Evolutionary conservation across 225 moss, liverwort and hornwort genomes (phyloP).

Genomic region (Lunularia cruciata): DNA sequence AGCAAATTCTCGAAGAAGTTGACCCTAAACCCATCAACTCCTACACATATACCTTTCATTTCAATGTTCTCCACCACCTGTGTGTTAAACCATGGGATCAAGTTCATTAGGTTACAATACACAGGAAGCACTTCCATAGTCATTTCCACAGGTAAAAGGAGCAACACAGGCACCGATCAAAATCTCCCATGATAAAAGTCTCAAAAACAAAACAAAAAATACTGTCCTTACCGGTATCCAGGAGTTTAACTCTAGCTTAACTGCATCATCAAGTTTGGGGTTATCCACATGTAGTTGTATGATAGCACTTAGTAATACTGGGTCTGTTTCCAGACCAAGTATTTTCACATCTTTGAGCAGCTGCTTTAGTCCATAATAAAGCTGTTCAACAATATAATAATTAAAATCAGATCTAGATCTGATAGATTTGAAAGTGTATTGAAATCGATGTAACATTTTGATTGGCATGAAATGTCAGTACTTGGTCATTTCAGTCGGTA

Average conservation of each 20-base stretch:
- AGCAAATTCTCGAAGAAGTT: conserved; percentile 57
- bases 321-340: conserved; percentile 16
- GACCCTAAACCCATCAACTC: conserved; percentile 53
- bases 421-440: too few relatives aligned
- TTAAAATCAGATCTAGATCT: too few relatives aligned
- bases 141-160: too few relatives aligned
- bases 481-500: too few relatives aligned
- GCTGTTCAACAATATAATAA: too few relatives aligned
- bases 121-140: too few relatives aligned
- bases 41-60: conserved; percentile 40
- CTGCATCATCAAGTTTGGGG: conserved; percentile 8
- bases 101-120: background rate
- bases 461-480: too few relatives aligned
- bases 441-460: too few relatives aligned
- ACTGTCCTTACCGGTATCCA: too few relatives aligned
- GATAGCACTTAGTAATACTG: background rate
- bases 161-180: too few relatives aligned
- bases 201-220: background rate
- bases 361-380: too few relatives aligned
- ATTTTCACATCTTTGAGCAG: conserved; percentile 14
- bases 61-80: conserved; percentile 57
- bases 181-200: too few relatives aligned
- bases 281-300: background rate
- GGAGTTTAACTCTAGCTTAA: background rate
- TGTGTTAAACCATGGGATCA: conserved; percentile 10